Evolutionary conservation across 1,139 yeast species (phyloP).

Genomic region (Candida smagusa): DNA sequence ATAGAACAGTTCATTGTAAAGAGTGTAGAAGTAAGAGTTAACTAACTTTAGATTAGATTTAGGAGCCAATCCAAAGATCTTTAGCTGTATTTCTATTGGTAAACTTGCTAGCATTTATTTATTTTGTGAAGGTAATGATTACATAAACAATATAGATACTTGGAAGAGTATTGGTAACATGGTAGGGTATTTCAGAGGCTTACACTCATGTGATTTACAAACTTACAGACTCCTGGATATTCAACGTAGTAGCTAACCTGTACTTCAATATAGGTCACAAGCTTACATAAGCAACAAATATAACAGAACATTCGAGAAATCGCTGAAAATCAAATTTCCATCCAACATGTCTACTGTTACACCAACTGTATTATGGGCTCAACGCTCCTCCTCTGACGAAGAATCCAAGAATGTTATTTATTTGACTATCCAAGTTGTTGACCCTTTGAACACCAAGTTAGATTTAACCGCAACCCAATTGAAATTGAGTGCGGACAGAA

Average conservation of each 20-base stretch:
- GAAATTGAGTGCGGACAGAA: slow-evolving; percentile 56
- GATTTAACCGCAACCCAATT: slow-evolving; percentile 59
- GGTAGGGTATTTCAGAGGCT: no score
- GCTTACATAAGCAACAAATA: not conserved
- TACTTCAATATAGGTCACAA: no score
- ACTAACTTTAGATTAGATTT: slow-evolving; percentile 36
- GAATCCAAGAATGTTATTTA: slow-evolving; percentile 70
- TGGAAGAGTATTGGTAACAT: no score
- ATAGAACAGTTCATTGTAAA: slow-evolving; percentile 50
- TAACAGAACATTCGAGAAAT: slow-evolving; percentile 19
- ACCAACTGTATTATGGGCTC: slow-evolving; percentile 81
- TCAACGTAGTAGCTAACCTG: no score
- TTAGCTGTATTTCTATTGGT: slow-evolving; percentile 51
- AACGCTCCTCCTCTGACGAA: slow-evolving; percentile 76
- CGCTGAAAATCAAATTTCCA: not conserved
- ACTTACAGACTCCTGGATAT: no score
- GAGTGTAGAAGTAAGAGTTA: slow-evolving; percentile 41
- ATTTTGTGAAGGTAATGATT: no score
- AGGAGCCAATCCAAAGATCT: slow-evolving; percentile 42
- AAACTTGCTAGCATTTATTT: slow-evolving; percentile 17
- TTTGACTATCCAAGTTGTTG: slow-evolving; percentile 72
- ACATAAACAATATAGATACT: no score
- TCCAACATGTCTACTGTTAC: slow-evolving; percentile 10
- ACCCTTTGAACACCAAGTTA: slow-evolving; percentile 61
- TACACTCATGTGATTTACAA: no score